A percentile compares a stretch with the other conserved stretches of the same genome.
phyloP scores from a whole-genome alignment of 2,329 filamentous ascomycete genomes.

The Ophiosphaerella narmari region DNA sequence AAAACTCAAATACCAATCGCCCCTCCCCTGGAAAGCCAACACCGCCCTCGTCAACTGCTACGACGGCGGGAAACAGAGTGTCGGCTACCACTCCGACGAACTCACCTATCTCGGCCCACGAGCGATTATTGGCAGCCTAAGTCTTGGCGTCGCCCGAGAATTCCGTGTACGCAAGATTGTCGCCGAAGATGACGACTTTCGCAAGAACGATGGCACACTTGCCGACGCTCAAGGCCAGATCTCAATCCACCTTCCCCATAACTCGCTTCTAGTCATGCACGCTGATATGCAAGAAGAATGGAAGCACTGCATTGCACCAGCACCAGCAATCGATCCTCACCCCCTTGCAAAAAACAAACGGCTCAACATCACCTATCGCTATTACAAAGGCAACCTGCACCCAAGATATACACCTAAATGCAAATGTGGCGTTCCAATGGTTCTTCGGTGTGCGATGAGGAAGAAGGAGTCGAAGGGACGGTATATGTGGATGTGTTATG shows the following conservation, averaged over 20 bases:
- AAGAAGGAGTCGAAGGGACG: slow-evolving; percentile 75
- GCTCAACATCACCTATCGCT: slow-evolving; percentile 93
- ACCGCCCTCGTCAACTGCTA: slow-evolving; percentile 97
- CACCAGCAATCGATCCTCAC: slow-evolving; percentile 79
- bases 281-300: slow-evolving; percentile 97
- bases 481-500: slow-evolving; percentile 96
- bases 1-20: slow-evolving; percentile 79
- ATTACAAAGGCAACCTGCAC: slow-evolving; percentile 78
- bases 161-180: slow-evolving; percentile 83
- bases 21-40: slow-evolving; percentile 78
- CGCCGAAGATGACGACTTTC: slow-evolving; percentile 57
- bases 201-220: slow-evolving; percentile 42
- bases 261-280: slow-evolving; percentile 93
- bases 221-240: slow-evolving; percentile 81
- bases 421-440: slow-evolving; percentile 69
- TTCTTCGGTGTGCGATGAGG: slow-evolving; percentile 77
- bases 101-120: slow-evolving; percentile 90
- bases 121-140: slow-evolving; percentile 86
- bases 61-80: slow-evolving; percentile 75
- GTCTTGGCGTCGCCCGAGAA: slow-evolving; percentile 88
- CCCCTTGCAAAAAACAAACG: slow-evolving; percentile 77
- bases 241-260: slow-evolving; percentile 90
- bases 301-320: slow-evolving; percentile 86
- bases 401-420: slow-evolving; percentile 80
- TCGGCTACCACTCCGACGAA: slow-evolving; percentile 92